Conservation (phyloP, 1,139 yeast species). For the Hemisphaericaspora xylofermentans region DNA sequence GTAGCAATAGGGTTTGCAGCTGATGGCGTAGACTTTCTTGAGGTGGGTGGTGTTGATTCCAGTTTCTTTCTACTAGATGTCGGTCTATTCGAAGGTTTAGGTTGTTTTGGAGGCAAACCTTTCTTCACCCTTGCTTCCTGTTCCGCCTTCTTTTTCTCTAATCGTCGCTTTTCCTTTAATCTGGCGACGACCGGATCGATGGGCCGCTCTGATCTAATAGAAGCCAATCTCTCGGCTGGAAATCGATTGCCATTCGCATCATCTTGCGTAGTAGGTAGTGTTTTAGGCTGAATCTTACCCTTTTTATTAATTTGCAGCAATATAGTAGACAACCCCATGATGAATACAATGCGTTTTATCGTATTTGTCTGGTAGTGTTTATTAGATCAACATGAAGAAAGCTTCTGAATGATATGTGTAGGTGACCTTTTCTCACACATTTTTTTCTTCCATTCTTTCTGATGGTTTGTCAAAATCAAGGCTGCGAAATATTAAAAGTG, state of each 20-base stretch:
- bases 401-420: too few relatives aligned
- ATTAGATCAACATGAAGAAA: too few relatives aligned
- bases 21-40: conserved; percentile 8
- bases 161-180: conserved; percentile 62
- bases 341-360: neutral
- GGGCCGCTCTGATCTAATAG: conserved; percentile 5
- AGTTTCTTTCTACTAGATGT: conserved; percentile 2
- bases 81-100: conserved; percentile 14
- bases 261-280: neutral
- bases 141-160: conserved; percentile 51
- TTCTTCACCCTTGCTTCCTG: conserved; percentile 30
- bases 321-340: conserved; percentile 26
- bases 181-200: conserved; percentile 59
- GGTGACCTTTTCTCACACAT: too few relatives aligned
- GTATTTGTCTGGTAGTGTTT: neutral
- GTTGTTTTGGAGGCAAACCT: conserved; percentile 28
- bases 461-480: too few relatives aligned
- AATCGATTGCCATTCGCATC: neutral
- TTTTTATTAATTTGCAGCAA: conserved; percentile 32
- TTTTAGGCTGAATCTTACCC: conserved; percentile 22
- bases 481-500: too few relatives aligned
- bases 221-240: conserved; percentile 1
- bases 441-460: too few relatives aligned
- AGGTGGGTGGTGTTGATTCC: conserved; percentile 4
- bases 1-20: conserved; percentile 8